Evolutionary conservation across 148 eudicot species (phyloP), one percentile per base, ranked within the genome.

Genomic region (Camellia sinensis): DNA sequence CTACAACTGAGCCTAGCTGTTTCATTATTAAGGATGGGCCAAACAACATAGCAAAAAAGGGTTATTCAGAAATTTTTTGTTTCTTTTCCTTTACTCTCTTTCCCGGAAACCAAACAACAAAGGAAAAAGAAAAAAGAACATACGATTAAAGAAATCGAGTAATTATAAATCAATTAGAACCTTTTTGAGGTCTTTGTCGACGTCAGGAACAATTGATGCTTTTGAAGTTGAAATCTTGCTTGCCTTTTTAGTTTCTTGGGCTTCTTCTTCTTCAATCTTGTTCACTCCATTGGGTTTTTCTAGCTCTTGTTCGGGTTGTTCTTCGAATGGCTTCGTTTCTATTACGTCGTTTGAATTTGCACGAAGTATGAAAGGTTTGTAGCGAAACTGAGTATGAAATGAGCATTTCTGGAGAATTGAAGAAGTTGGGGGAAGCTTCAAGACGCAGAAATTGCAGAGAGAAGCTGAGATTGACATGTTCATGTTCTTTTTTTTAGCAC

Each of bases 111-210:
- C 73, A 18, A 69, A 69, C 73, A 44, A 44, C 10, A 18, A 45
- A 0, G 37, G 37, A 69, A 2, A 17, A 41, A 67, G 48, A 15
- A 14, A 17, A 7, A 18, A 59, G 13, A 73, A 54, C 1, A 5
- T n/a, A 2, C 2, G 40, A 52, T 40, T 10, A 50, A 3, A 54
- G 18, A 67, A 66, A 15, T 41, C 3, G 18, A 13, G 2, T 66
- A 40, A 14, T n/a, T 37, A 40, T 6, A 74, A 73, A 37, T 29
- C 29, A 17, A 57, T 56, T 57, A 2, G 43, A 43, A 82, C 97
- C 97, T 91, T 91, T 84, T 91, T 92, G 22, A 92, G 86, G 83
- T 92, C 94, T 80, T 87, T 87, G 52, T 89, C 87, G 57, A 92
- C 70, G 44, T 77, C 80, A 67, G 89, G 65, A 81, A 78, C 74